Evolutionary conservation across 441 rosid species (phyloP), one percentile per base, ranked within the genome.

Genomic region (Croton setiger): DNA sequence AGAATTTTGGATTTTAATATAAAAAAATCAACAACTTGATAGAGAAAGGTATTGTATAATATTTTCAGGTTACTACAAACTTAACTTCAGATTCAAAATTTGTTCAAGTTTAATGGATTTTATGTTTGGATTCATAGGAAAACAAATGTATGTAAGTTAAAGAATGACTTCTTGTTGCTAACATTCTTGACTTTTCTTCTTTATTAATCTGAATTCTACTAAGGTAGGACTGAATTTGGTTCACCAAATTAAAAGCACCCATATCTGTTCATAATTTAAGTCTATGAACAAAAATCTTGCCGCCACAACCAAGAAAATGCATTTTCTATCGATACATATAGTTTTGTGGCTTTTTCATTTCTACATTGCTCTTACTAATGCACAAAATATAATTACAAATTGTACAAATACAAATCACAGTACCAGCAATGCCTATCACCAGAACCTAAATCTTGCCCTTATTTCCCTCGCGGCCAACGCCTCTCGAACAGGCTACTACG

Each of bases 391-490:
- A 6, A 49, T n/a, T n/a, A 27, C 31, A 27, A 27, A 27, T 27
- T 27, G 31, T 27, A 27, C 31, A 27, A 27, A 21, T 18, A 4
- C 7, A 15, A 20, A 69, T 74, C 73, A 67, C 75, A 73, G 72
- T 27, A n/a, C 58, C n/a, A 67, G 68, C 35, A 68, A 72, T 44
- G 56, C 11, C 23, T 80, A 64, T 59, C 54, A 72, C 59, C 63
- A 14, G 37, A 64, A 75, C 47, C 56, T 77, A 45, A 71, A 77
- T 57, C 49, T 3, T n/a, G 54, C 79, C 8, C 68, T 77, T 1
- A 21, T 37, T 52, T 75, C 72, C 0, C 62, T 80, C 6, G 75
- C 72, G 23, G 23, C 69, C 15, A 71, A 77, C 71, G 82, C 76
- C 61, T 77, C 83, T 37, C 17, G 2, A 39, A 56, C 66, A 23